A percentile compares a stretch with the other conserved stretches of the same genome.
phyloP scores from a whole-genome alignment of 164 flowering plant genomes.

The Dillenia turbinata region DNA sequence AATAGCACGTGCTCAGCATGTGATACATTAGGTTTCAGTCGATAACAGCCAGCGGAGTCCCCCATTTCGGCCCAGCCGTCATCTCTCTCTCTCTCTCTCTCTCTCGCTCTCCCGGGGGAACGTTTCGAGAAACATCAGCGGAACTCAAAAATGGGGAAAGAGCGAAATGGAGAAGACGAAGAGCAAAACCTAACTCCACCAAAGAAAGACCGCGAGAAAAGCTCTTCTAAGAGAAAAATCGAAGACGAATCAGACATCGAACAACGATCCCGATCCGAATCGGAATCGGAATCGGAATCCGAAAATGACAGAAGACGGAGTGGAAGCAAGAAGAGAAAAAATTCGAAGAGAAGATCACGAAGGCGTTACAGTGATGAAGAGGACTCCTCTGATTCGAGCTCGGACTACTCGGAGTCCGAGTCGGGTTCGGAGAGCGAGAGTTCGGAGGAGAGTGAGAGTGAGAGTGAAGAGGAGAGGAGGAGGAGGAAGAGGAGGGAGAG shows the following conservation, averaged over 20 bases:
- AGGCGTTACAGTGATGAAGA: conserved; percentile 14
- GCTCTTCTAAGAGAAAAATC: conserved; percentile 26
- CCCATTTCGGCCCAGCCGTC: no score
- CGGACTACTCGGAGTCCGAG: conserved; percentile 10
- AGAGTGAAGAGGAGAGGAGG: conserved; percentile 13
- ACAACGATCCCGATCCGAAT: background rate
- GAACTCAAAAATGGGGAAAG: conserved; percentile 25
- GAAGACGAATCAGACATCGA: conserved; percentile 6
- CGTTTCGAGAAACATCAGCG: no score
- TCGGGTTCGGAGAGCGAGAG: conserved; percentile 15
- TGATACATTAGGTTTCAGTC: no score
- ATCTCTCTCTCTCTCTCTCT: no score
- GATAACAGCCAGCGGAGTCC: no score
- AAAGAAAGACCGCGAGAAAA: conserved; percentile 15
- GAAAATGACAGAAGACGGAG: conserved; percentile 3
- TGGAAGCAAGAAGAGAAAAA: conserved; percentile 2
- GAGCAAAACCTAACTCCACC: conserved; percentile 13
- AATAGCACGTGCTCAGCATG: no score
- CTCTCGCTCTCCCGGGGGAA: no score
- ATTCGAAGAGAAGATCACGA: conserved; percentile 11
- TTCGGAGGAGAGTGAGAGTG: conserved; percentile 12
- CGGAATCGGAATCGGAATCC: conserved; percentile 10
- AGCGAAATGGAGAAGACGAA: conserved; percentile 18
- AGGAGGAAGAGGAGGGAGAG: conserved; percentile 17
- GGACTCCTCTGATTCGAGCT: background rate